Base-by-base conservation (phyloP, 2,329 filamentous ascomycete species). In the Emydomyces testavorans region DNA sequence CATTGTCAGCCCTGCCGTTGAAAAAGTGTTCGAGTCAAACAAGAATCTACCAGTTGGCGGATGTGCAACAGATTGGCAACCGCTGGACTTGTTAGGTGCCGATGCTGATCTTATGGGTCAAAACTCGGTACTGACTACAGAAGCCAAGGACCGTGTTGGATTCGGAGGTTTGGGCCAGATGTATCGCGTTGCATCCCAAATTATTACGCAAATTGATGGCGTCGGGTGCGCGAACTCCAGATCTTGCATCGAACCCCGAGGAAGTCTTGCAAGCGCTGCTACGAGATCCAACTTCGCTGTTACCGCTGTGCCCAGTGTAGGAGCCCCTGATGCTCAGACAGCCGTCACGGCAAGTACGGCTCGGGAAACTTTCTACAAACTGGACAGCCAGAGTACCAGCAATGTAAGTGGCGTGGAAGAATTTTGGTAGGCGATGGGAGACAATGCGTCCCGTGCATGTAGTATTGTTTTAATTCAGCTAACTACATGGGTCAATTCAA, bases 141-240 rank as follows among this genome's bases (percentile, higher is more conserved):
- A 37, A 31, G 20, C 38, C 10, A 48, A 40, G 28, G 15, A 35
- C 7, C 28, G 52, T 8, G 54, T 67, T 21, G 61, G 63, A 13
- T 34, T 34, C 15, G 50, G 56, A 6, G 58, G 59, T 7, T 49
- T 61, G 5, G 56, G 56, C 3, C 53, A 58, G 15, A 57, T 67
- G 18, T 55, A 64, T n/a, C 51, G 56, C 6, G 40, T 64, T 13
- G 57, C 62, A 0, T 62, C 59, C n/a, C 54, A 49, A 0, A 53
- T 69, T 6, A 58, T 68, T 15, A 53, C 61, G 24, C 62, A 60
- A 11, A 65, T 69, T 16, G 66, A 70, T 47, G 57, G 55, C 15
- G 51, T 70, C 2, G 67, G 67, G 13, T 57, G 52, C 38, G 56
- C 50, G 40, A 65, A 63, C 32, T 38, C 49, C 15, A 57, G 57